Evolutionary conservation across 768 basidiomycete species (phyloP), one percentile per base, ranked within the genome.

Genomic region (Boletus rubroflammeus): DNA sequence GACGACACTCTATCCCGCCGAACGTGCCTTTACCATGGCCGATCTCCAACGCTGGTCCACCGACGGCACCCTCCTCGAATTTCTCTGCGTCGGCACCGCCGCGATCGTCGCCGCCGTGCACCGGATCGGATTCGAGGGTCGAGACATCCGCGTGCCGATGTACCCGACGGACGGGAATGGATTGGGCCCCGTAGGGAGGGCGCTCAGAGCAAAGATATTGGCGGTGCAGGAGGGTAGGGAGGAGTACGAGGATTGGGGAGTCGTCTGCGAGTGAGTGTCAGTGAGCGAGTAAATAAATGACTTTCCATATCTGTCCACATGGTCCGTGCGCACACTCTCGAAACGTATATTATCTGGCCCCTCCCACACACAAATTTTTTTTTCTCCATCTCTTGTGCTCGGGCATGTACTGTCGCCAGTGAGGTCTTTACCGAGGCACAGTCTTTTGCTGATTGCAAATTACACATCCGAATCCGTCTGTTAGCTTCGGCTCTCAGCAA

Each of bases 361-460:
- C 23, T n/a, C n/a, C n/a, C n/a, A n/a, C n/a, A n/a, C n/a, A n/a
- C 23, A 25, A 25, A 4, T 25, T 4, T 25, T 25, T 25, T 25
- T 25, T 25, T 8, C 28, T 28, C 8, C 6, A 28, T 8, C 28
- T 8, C 28, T 8, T 28, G 8, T 28, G 28, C 28, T 28, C 28
- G 28, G 28, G 28, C 28, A 28, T 8, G 28, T 28, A 28, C 8
- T 28, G 8, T 28, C 28, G 28, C 28, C 28, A 28, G 8, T 28
- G 28, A 29, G 87, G 90, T 92, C 79, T 83, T 78, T 88, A 91
- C 89, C 86, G 90, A 92, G 87, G 84, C 85, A 86, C 85, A 89
- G 87, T 88, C 81, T 78, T 89, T 91, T 90, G 89, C 88, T 91
- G 85, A 86, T 91, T 91, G 88, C 88, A 91, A 91, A 91, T 88